Evolutionary conservation across 345 rosid species (phyloP).

Genomic region (Arabidopsis thaliana): DNA sequence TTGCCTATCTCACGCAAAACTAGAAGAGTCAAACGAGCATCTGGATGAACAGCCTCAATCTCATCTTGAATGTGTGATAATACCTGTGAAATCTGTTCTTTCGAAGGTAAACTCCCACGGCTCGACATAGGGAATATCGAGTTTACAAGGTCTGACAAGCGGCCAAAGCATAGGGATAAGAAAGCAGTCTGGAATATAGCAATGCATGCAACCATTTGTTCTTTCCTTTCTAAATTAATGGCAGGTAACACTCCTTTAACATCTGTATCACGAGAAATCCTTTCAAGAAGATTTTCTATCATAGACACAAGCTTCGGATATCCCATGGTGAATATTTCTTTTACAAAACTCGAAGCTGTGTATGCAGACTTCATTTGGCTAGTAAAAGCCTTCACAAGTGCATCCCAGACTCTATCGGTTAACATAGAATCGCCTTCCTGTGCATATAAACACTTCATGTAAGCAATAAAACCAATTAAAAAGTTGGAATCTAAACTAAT

Average conservation of each 20-base stretch:
- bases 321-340: slow-evolving; percentile 88
- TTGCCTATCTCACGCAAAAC: slow-evolving; percentile 89
- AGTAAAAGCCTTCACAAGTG: slow-evolving; percentile 87
- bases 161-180: slow-evolving; percentile 75
- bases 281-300: slow-evolving; percentile 85
- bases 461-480: slow-evolving; percentile 31
- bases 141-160: slow-evolving; percentile 90
- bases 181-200: slow-evolving; percentile 92
- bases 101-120: slow-evolving; percentile 94
- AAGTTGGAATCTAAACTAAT: background rate
- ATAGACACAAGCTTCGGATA: slow-evolving; percentile 90
- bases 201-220: slow-evolving; percentile 78
- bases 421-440: slow-evolving; percentile 85
- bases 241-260: slow-evolving; percentile 95
- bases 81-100: slow-evolving; percentile 82
- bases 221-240: slow-evolving; percentile 72
- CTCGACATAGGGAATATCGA: slow-evolving; percentile 84
- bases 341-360: slow-evolving; percentile 97
- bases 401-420: slow-evolving; percentile 97
- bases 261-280: slow-evolving; percentile 80
- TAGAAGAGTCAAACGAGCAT: slow-evolving; percentile 87
- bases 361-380: slow-evolving; percentile 94
- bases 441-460: slow-evolving; percentile 39
- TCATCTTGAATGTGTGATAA: slow-evolving; percentile 91
- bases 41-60: slow-evolving; percentile 88